A percentile compares a stretch with the other conserved stretches of the same genome.
Conservation (phyloP, 768 basidiomycete species). For the Pleurotus tuber-regium region DNA sequence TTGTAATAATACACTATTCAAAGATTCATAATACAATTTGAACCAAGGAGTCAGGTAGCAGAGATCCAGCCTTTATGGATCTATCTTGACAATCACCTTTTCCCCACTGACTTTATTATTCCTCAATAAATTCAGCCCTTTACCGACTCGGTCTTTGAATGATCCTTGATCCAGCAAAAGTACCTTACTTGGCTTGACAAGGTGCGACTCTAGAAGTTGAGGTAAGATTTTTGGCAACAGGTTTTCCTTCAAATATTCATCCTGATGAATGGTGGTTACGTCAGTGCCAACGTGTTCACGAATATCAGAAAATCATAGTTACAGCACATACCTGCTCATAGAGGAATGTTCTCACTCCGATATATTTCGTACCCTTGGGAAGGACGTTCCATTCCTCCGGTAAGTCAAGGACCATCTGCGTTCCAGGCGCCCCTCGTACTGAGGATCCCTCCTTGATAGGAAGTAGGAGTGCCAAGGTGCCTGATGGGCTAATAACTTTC, state of each 20-base stretch:
- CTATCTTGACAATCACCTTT: slow-evolving; percentile 10
- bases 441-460: slow-evolving; percentile 45
- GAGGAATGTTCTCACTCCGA: slow-evolving; percentile 39
- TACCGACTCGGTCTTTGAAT: slow-evolving; percentile 37
- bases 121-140: slow-evolving; percentile 43
- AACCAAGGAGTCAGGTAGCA: no score
- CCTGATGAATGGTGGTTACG: slow-evolving; percentile 24
- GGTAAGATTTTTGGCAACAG: slow-evolving; percentile 47
- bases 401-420: slow-evolving; percentile 30
- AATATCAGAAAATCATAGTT: neutral
- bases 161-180: slow-evolving; percentile 39
- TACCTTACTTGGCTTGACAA: slow-evolving; percentile 40
- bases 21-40: no score
- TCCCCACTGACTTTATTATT: slow-evolving; percentile 48
- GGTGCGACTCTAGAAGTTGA: slow-evolving; percentile 31
- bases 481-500: slow-evolving; percentile 33
- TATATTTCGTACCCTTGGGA: slow-evolving; percentile 29
- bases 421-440: slow-evolving; percentile 23
- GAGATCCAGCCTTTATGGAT: no score
- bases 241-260: slow-evolving; percentile 38
- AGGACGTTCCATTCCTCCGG: slow-evolving; percentile 36
- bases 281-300: no score
- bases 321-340: slow-evolving; percentile 34
- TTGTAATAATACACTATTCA: no score
- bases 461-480: slow-evolving; percentile 40